phyloP scores from a whole-genome alignment of 139 green algal genomes.

The Chlorella sp. region DNA sequence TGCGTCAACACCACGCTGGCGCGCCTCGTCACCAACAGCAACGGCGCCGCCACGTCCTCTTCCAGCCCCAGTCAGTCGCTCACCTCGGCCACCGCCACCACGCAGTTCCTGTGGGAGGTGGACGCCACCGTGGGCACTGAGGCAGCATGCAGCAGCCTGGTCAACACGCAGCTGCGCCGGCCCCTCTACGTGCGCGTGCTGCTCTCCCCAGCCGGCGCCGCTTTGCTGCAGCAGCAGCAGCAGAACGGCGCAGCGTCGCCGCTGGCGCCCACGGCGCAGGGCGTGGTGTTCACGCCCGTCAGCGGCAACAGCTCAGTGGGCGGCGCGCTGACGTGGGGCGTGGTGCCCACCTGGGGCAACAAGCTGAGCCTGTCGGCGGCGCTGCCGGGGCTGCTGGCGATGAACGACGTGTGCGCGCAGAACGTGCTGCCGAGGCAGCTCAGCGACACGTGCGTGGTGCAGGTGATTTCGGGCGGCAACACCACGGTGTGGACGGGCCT shows the following conservation, averaged over 20 bases:
- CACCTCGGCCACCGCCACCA: no score
- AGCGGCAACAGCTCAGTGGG: no score
- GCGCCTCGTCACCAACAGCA: not conserved
- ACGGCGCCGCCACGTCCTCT: no score
- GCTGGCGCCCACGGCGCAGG: no score
- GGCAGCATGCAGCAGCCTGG: not conserved
- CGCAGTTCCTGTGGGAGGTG: not conserved
- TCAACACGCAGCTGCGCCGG: not conserved
- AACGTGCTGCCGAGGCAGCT: conserved; percentile 3
- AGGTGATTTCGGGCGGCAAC: not conserved
- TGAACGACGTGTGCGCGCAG: conserved; percentile 11
- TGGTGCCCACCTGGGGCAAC: not conserved
- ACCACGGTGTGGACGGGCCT: not conserved
- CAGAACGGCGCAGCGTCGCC: not conserved
- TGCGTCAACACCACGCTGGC: not conserved
- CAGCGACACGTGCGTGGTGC: conserved; percentile 7
- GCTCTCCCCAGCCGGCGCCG: not conserved
- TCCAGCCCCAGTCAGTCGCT: no score
- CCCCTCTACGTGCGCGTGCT: not conserved
- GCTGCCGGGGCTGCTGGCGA: not conserved
- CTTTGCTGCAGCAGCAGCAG: not conserved
- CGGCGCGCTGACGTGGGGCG: not conserved
- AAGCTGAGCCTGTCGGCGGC: not conserved
- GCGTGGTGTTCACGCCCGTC: not conserved
- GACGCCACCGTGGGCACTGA: not conserved